Base-by-base conservation (phyloP, 768 basidiomycete species). In the Agaricus bisporus region DNA sequence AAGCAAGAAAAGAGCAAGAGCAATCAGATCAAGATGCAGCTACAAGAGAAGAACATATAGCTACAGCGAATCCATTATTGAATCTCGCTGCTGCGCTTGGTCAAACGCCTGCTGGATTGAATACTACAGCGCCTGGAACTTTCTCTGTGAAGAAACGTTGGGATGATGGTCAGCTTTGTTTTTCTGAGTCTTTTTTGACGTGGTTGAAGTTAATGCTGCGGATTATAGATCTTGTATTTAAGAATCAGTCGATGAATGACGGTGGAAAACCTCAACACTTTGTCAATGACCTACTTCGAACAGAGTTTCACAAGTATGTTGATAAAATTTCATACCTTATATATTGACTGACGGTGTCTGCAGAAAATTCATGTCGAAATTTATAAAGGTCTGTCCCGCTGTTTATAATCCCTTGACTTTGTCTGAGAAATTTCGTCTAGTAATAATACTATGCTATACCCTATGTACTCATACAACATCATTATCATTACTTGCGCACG, bases 221-320 rank as follows among this genome's bases (percentile, higher is more conserved):
- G 47, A 20, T 58, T 64, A 29, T 62, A 93, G 93, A 99, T 68
- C 75, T 97, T 50, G 94, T 98, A 63, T 98, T 98, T 82, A 98
- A 98, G 74, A 98, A 98, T 67, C 97, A 99, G 69, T 91, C 97
- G 0, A 84, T 85, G 70, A 80, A 77, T 29, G 66, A 76, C 44
- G 78, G 73, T 54, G 79, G 84, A 50, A 85, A 84, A 64, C 69
- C 74, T 2, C 77, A 79, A 61, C 85, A 88, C 54, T 98, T 98
- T 64, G 93, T 98, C 57, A 98, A 99, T 65, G 97, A 98, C 69
- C 75, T 98, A 47, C 70, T 98, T 56, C 79, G 95, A 66, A 95
- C 93, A 48, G 90, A 94, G 64, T 95, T 95, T 66, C 92, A 95
- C 74, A 91, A 85, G 90, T 91, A 56, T 55, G 87, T 80, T 1